Base-by-base conservation (phyloP, 352 stramenopile genomes). In the Globisporangium nagaii region DNA sequence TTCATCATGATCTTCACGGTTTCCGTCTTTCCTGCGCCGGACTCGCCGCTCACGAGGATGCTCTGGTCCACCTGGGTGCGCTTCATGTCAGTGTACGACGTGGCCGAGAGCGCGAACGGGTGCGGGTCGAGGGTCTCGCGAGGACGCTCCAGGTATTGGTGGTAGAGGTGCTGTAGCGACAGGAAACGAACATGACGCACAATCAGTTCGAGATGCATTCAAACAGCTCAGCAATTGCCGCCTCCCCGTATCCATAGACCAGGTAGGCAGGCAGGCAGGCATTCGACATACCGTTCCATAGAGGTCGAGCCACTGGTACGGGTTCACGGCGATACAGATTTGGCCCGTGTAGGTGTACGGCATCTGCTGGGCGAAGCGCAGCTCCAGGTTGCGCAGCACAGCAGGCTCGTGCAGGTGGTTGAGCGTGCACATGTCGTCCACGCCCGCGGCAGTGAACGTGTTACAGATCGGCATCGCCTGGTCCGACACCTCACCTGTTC, bases 1-100 rank as follows among this genome's bases (percentile, higher is more conserved):
- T 91, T 86, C 76, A 88, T 87, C 74, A 90, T 88, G 57, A 97
- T 97, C 73, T 97, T 97, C 49, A 80, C 78, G 22, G 90, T 98
- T 58, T 98, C 91, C 2, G 90, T 97, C 63, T 98, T 97, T 25
- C 90, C 90, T 0, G 89, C 89, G 12, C 92, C 83, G 2, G 79
- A 92, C 47, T 95, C 85, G 17, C 85, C 85, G 54, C 79, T 92
- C 32, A 95, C 87, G 12, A 94, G 70, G 45, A 96, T 90, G 58
- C 77, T 91, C 65, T 95, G 85, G 56, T 93, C 91, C 75, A 66
- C 71, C 2, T 74, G 66, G 12, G 72, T 76, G 40, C 79, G 56
- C 65, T 89, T 82, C 73, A 90, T 89, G 66, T 88, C 79, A 25
- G 68, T 52, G 57, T 93, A 93, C 17, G 83, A 66, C 25, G 66